These are phyloP conservation scores for Calonectria ilicicola DNA, from an alignment of 2,329 filamentous ascomycete genomes.

Conservation along the genomic window DNA sequence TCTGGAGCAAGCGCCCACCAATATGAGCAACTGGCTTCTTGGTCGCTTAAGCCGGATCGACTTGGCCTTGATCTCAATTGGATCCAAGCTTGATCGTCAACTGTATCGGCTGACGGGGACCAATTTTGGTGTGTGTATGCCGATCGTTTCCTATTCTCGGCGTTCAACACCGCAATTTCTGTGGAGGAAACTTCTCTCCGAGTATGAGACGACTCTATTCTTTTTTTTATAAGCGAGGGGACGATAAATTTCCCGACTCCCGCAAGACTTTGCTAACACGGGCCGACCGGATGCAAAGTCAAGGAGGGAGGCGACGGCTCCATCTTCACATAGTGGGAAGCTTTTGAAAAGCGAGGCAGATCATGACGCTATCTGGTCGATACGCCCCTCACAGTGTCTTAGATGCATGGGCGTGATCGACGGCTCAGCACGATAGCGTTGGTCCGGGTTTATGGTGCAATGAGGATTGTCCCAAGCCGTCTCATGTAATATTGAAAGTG, in stretches of 20 bases:
- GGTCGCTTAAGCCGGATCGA: neutral
- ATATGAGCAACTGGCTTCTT: neutral
- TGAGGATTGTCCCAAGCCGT: slow-evolving; percentile 1
- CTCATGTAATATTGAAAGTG: neutral
- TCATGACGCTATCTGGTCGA: slow-evolving; percentile 4
- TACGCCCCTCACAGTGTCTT: slow-evolving; percentile 33
- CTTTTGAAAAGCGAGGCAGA: slow-evolving; percentile 19
- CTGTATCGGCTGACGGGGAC: neutral
- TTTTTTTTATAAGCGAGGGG: neutral
- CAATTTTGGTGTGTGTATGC: neutral
- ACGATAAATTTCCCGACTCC: neutral
- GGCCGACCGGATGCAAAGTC: neutral
- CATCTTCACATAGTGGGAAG: slow-evolving; percentile 20
- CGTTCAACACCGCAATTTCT: neutral
- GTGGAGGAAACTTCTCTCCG: neutral
- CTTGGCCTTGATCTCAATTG: neutral
- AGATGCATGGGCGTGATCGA: slow-evolving; percentile 9
- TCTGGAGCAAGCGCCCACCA: neutral
- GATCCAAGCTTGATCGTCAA: slow-evolving; percentile 9
- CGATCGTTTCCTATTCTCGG: neutral
- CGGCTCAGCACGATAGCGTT: slow-evolving; percentile 1
- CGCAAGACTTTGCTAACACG: neutral
- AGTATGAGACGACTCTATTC: neutral
- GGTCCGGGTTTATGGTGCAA: neutral
- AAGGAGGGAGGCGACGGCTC: slow-evolving; percentile 8